These are phyloP conservation scores for Penicillium fuscoglaucum DNA, from an alignment of 2,329 filamentous ascomycete species.

Conservation along the genomic window DNA sequence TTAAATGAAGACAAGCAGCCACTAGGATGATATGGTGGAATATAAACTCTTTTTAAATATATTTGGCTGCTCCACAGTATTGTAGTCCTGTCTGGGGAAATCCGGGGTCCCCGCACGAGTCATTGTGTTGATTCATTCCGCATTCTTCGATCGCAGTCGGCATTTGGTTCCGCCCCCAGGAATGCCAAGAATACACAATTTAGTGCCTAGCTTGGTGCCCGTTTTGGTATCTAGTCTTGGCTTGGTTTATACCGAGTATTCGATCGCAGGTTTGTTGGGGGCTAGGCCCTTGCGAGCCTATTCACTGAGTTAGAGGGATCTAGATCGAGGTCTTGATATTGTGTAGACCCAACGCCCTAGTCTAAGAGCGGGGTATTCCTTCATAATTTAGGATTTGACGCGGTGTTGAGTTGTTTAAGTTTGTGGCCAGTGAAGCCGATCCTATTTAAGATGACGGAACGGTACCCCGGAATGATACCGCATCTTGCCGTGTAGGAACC, in stretches of 20 bases:
- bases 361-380: not conserved
- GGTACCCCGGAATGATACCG: slow-evolving; percentile 4
- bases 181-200: not conserved
- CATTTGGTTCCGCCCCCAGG: not conserved
- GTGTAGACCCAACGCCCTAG: not conserved
- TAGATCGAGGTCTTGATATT: not conserved
- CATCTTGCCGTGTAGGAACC: not conserved
- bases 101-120: slow-evolving; percentile 6
- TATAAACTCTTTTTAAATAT: not conserved
- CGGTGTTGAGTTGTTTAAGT: not conserved
- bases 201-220: not conserved
- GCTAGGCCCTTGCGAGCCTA: not conserved
- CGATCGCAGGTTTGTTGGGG: not conserved
- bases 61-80: too few species aligned
- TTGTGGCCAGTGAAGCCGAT: not conserved
- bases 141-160: not conserved
- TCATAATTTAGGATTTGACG: not conserved
- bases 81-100: not conserved
- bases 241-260: not conserved
- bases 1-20: not conserved
- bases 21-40: not conserved
- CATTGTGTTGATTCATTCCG: not conserved
- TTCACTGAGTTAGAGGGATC: not conserved
- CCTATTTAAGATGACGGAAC: not conserved
- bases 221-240: not conserved